Percentiles rank a stretch among this genome's conserved stretches.
phyloP scores from a whole-genome alignment of 2,329 filamentous ascomycete species.

The Penicillium sp. region DNA sequence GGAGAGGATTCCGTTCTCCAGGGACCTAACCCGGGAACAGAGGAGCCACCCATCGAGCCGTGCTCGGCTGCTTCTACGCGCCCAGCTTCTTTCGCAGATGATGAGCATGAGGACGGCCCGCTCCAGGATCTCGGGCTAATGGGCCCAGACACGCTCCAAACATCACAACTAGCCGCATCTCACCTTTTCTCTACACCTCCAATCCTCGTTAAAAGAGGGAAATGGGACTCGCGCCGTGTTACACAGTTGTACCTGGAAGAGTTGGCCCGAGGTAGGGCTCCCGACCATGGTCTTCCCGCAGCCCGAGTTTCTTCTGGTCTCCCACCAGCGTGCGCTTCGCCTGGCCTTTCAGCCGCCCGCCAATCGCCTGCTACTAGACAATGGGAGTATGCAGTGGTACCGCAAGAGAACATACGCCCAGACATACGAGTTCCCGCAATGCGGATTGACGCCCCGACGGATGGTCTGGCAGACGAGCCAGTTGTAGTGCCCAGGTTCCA shows the following conservation, averaged over 20 bases:
- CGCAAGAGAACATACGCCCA: neutral
- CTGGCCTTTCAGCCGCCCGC: neutral
- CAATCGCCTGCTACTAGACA: neutral
- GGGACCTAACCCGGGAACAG: constrained; percentile 25
- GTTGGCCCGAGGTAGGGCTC: constrained; percentile 37
- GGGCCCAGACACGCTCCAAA: constrained; percentile 40
- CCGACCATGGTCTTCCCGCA: constrained; percentile 22
- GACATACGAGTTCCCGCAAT: neutral
- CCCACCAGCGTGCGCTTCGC: neutral
- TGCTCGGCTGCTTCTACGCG: constrained; percentile 37
- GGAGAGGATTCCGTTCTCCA: constrained; percentile 36
- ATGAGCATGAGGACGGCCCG: constrained; percentile 17
- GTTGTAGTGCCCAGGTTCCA: constrained; percentile 36
- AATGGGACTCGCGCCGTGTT: constrained; percentile 57
- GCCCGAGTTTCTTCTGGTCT: constrained; percentile 18
- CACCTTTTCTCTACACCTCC: constrained; percentile 52
- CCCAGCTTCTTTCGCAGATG: constrained; percentile 41
- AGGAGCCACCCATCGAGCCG: constrained; percentile 32
- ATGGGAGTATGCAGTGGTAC: neutral
- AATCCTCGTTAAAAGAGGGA: constrained; percentile 53
- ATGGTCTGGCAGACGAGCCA: constrained; percentile 38
- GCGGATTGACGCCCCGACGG: neutral
- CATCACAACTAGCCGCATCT: constrained; percentile 38
- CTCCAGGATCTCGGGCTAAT: constrained; percentile 36
- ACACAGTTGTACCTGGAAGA: constrained; percentile 58